Evolutionary conservation across 2,329 filamentous ascomycete genomes (phyloP).

Genomic region (Elsinoe necatrix): DNA sequence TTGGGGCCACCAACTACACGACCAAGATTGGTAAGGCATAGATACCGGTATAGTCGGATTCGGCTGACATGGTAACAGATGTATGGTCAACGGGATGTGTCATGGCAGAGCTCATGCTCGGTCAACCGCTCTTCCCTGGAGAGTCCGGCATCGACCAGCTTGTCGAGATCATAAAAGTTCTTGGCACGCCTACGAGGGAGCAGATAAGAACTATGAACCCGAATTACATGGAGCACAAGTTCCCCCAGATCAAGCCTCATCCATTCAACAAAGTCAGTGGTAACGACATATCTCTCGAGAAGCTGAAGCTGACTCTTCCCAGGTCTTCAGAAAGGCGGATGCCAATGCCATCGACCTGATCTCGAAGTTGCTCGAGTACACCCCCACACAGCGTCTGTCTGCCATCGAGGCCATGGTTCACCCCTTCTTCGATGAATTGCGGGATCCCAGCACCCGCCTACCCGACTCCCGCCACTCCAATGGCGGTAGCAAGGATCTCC

Average conservation of each 20-base stretch:
- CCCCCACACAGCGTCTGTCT: constrained; percentile 85
- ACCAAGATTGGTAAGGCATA: constrained; percentile 86
- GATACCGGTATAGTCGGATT: constrained; percentile 16
- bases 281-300: constrained; percentile 16
- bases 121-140: constrained; percentile 93
- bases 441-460: constrained; percentile 81
- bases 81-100: constrained; percentile 99
- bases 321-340: constrained; percentile 95
- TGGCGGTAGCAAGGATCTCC: constrained; percentile 70
- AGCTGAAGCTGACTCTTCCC: constrained; percentile 10
- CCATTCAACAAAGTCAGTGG: constrained; percentile 78
- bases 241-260: constrained; percentile 98
- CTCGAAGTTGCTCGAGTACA: constrained; percentile 89
- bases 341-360: constrained; percentile 90
- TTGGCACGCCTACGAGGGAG: constrained; percentile 91
- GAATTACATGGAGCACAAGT: constrained; percentile 99
- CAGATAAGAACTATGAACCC: constrained; percentile 99
- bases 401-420: constrained; percentile 97
- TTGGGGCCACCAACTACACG: constrained; percentile 97
- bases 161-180: constrained; percentile 98
- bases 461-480: constrained; percentile 90
- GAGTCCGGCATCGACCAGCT: constrained; percentile 98
- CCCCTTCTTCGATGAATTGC: constrained; percentile 94
- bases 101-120: constrained; percentile 98
- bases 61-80: constrained; percentile 49